A percentile compares a stretch with the other conserved stretches of the same genome.
Conservation (phyloP, 1,284 basidiomycete genomes). For the Marasmius fiardii region DNA sequence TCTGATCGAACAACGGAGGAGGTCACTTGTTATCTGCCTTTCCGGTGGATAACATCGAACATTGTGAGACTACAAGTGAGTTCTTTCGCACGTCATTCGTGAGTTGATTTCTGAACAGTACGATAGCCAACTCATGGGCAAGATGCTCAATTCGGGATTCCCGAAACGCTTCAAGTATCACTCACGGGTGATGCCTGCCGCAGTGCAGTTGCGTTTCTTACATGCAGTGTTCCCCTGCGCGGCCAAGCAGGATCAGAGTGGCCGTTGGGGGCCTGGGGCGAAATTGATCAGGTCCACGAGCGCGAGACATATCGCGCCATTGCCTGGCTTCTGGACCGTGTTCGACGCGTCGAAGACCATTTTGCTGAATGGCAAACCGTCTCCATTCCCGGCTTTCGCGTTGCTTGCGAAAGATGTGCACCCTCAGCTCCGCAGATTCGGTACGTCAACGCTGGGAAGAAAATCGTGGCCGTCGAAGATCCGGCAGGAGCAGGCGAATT, state of each 20-base stretch:
- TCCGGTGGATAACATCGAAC: conserved; percentile 56
- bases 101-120: conserved; percentile 11
- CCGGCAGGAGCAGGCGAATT: conserved; percentile 81
- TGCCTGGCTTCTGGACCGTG: conserved; percentile 84
- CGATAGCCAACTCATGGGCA: conserved; percentile 50
- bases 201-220: conserved; percentile 75
- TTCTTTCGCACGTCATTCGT: conserved; percentile 1
- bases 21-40: conserved; percentile 58
- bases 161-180: conserved; percentile 53
- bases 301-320: conserved; percentile 76
- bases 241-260: conserved; percentile 74
- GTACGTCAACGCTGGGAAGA: conserved; percentile 65
- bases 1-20: conserved; percentile 44
- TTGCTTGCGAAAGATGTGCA: conserved; percentile 72
- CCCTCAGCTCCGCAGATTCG: conserved; percentile 73
- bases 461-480: conserved; percentile 76
- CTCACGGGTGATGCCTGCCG: conserved; percentile 61
- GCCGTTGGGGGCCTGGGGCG: conserved; percentile 69
- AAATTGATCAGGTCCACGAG: conserved; percentile 85
- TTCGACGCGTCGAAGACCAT: conserved; percentile 68
- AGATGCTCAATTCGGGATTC: conserved; percentile 67
- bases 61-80: conserved; percentile 51
- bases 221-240: conserved; percentile 68
- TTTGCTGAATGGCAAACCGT: conserved; percentile 61
- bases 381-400: conserved; percentile 35